Percentiles rank a stretch among this genome's conserved stretches.
phyloP scores from a whole-genome alignment of 331 rosid species.

The Quercus phellos region DNA sequence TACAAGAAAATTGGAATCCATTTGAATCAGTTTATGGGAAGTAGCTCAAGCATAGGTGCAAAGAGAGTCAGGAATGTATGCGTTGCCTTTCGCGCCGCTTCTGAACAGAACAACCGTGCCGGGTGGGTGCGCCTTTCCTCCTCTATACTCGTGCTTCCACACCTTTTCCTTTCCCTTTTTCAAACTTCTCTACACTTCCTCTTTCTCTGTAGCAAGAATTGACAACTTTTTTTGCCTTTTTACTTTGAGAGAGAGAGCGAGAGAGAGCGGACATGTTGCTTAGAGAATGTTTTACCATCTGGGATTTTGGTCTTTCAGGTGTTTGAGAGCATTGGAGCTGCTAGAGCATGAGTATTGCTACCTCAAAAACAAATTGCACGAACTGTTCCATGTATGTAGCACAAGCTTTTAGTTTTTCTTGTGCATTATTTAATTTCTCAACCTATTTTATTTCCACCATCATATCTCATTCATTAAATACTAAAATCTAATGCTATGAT shows the following conservation, averaged over 20 bases:
- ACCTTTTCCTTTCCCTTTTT: neutral
- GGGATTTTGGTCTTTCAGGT: slow-evolving; percentile 34
- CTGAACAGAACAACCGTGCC: slow-evolving; percentile 71
- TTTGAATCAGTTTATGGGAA: slow-evolving; percentile 89
- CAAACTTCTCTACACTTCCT: neutral
- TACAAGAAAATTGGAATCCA: slow-evolving; percentile 80
- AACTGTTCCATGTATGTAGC: slow-evolving; percentile 71
- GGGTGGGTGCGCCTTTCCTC: slow-evolving; percentile 31
- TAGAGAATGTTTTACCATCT: neutral
- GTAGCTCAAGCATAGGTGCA: slow-evolving; percentile 97
- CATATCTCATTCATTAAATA: neutral
- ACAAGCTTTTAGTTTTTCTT: neutral
- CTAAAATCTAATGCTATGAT: neutral
- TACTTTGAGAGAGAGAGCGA: neutral
- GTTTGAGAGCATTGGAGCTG: slow-evolving; percentile 81
- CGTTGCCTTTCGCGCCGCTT: slow-evolving; percentile 83
- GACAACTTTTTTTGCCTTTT: neutral
- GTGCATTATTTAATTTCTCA: neutral
- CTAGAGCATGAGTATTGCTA: slow-evolving; percentile 89
- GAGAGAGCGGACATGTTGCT: neutral
- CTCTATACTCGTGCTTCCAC: neutral
- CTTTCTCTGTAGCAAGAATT: neutral
- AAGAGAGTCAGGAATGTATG: slow-evolving; percentile 79
- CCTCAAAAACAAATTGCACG: slow-evolving; percentile 87
- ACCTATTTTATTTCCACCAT: neutral